Evolutionary conservation across 1,139 yeast species (phyloP), one percentile per base, ranked within the genome.

Genomic region (Zygoascus meyerae): DNA sequence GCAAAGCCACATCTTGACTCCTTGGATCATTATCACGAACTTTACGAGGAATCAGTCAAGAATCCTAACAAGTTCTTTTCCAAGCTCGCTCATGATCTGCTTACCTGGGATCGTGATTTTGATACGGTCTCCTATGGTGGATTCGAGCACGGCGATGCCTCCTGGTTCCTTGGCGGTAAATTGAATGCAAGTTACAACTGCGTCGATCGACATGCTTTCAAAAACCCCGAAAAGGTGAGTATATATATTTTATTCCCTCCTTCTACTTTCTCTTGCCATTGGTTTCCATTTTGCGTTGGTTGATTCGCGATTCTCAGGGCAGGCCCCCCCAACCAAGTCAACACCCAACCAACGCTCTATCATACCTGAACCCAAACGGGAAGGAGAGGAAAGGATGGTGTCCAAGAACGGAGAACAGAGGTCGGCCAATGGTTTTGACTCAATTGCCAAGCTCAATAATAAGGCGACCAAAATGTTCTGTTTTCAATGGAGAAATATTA

Each of bases 121-220:
- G 71, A 75, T 60, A 77, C 81, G 50, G 95, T 86, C 48, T 51
- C 52, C 34, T 64, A 79, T 40, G 96, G 97, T 21, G 75, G 83
- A 48, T 77, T 92, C 60, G 73, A 73, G 51, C 70, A 79, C 55
- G 97, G 96, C 57, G 95, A 90, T 62, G 75, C 81, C 36, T 84
- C 95, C 39, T 92, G 97, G 97, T 92, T 92, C 64, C 69, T 87
- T 46, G 92, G 87, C 53, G 98, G 98, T 64, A 83, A 85, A 70
- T 78, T 92, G 66, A 92, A 92, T 64, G 97, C 98, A 43, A 77
- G 87, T 51, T 90, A 83, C 73, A 92, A 92, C 74, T 86, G 96
- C 77, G 95, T 92, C 57, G 98, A 92, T 70, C 81, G 97, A 73
- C 95, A 87, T 64, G 98, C 98, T 8, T 77, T 84, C 56, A 76